A percentile compares a stretch with the other conserved stretches of the same genome.
Conservation (phyloP, 1,284 basidiomycete genomes). For the Cystobasidium sp. region DNA sequence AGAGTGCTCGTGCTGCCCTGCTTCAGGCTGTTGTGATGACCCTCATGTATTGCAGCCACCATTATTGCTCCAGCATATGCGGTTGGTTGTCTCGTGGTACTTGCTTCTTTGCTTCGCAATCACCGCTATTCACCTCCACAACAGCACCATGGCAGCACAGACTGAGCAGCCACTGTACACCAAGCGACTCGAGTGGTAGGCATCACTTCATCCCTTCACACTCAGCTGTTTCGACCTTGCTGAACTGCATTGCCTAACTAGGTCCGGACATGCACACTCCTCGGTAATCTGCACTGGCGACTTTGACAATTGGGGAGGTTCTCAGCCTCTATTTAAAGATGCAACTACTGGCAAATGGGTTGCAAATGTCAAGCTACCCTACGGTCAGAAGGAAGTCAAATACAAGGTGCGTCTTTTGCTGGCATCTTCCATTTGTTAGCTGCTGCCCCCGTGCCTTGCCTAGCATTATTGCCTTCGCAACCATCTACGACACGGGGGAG, state of each 20-base stretch:
- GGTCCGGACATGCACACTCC: slow-evolving; percentile 38
- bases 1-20: no score
- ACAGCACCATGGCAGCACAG: neutral
- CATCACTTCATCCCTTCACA: neutral
- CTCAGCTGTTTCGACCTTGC: neutral
- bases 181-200: slow-evolving; percentile 25
- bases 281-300: slow-evolving; percentile 41
- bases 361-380: slow-evolving; percentile 32
- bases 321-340: slow-evolving; percentile 11
- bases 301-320: slow-evolving; percentile 41
- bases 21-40: no score
- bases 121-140: neutral
- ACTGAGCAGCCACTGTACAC: slow-evolving; percentile 11
- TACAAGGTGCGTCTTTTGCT: slow-evolving; percentile 34
- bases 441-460: no score
- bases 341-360: slow-evolving; percentile 16
- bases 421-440: neutral
- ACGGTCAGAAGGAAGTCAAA: slow-evolving; percentile 26
- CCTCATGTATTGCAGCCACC: no score
- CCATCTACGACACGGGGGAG: no score
- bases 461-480: neutral
- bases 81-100: no score
- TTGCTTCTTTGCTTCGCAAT: neutral
- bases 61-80: no score
- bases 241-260: neutral